These are phyloP conservation scores for Fusarium sp. DNA, from an alignment of 2,329 filamentous ascomycete genomes.

Conservation along the genomic window DNA sequence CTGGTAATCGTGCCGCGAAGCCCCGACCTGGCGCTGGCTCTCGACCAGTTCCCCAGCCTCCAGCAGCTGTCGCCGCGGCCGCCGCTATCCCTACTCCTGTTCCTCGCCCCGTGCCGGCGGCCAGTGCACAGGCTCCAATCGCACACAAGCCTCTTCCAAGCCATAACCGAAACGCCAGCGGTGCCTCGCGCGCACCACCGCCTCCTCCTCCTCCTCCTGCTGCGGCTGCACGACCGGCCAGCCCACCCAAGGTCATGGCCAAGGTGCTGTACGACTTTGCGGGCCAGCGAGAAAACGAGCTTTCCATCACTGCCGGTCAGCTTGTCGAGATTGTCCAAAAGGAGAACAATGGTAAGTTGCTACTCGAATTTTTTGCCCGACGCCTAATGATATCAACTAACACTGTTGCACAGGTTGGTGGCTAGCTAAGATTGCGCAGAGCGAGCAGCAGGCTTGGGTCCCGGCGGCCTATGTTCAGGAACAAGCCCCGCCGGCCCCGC, in stretches of 20 bases:
- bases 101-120: conserved; percentile 24
- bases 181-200: conserved; percentile 70
- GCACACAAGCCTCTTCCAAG: conserved; percentile 58
- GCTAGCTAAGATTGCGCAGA: conserved; percentile 80
- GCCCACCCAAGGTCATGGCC: conserved; percentile 80
- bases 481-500: conserved; percentile 74
- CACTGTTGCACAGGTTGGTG: conserved; percentile 82
- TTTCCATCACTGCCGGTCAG: conserved; percentile 85
- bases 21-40: conserved; percentile 59
- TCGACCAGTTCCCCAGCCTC: conserved; percentile 54
- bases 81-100: conserved; percentile 47
- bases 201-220: conserved; percentile 77
- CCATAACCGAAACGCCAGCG: conserved; percentile 70
- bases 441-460: conserved; percentile 86
- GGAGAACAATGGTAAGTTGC: conserved; percentile 87
- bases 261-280: conserved; percentile 95
- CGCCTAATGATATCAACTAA: conserved; percentile 50
- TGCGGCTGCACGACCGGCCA: conserved; percentile 65
- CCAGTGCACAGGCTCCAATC: conserved; percentile 30
- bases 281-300: conserved; percentile 87
- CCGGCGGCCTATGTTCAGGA: conserved; percentile 96
- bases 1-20: conserved; percentile 64
- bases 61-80: conserved; percentile 50
- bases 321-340: conserved; percentile 93
- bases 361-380: background rate